Evolutionary conservation across 306 rosid genomes (phyloP).

Genomic region (Quercus wislizeni): DNA sequence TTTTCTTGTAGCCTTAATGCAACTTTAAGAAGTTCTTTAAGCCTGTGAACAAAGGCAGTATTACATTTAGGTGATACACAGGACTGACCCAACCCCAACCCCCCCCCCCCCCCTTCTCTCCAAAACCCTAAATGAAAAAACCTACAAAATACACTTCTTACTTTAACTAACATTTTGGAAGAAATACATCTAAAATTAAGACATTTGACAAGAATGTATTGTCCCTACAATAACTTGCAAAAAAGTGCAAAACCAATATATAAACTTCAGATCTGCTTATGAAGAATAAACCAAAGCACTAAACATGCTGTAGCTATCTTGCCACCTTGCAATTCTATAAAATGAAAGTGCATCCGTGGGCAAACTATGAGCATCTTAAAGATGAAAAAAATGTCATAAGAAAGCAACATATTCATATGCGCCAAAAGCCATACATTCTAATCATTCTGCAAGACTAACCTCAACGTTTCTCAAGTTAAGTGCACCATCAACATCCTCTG

Average conservation of each 20-base stretch:
- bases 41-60: neutral
- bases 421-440: neutral
- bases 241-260: neutral
- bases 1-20: neutral
- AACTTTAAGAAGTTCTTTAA: neutral
- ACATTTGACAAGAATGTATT: neutral
- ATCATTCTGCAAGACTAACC: slow-evolving; percentile 38
- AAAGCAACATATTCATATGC: neutral
- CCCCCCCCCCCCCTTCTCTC: no score
- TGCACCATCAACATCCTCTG: slow-evolving; percentile 83
- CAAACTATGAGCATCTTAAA: neutral
- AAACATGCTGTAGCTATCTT: neutral
- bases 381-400: neutral
- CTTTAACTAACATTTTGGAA: neutral
- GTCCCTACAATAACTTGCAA: neutral
- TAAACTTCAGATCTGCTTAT: neutral
- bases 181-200: neutral
- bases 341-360: neutral
- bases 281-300: neutral
- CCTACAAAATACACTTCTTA: neutral
- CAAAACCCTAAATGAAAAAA: neutral
- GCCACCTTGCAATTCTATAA: neutral
- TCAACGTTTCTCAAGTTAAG: slow-evolving; percentile 82
- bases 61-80: neutral
- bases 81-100: neutral